Percentiles rank a stretch among this genome's conserved stretches.
These are phyloP conservation scores for slime mould (Dictyostelium discoideum) DNA, from an alignment of 78 protist genomes.

Conservation along the genomic window DNA sequence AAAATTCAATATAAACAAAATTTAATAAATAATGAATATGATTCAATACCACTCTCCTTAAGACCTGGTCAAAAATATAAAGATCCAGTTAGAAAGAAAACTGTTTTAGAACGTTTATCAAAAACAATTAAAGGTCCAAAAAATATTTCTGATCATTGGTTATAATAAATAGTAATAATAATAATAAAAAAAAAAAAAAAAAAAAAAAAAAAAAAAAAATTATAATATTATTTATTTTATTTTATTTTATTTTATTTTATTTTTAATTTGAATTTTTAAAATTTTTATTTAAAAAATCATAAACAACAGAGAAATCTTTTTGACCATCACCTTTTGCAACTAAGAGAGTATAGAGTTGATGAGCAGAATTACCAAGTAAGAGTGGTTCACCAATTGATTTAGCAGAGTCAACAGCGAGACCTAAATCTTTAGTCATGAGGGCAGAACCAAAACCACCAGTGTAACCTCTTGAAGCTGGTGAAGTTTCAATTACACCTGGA, in stretches of 20 bases:
- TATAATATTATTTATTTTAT: too few relatives aligned
- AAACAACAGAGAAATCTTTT: conserved; percentile 81
- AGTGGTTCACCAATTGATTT: conserved; percentile 72
- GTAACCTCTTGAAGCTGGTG: conserved; percentile 88
- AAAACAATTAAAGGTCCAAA: conserved; percentile 65
- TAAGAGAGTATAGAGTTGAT: conserved; percentile 71
- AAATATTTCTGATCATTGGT: conserved; percentile 72
- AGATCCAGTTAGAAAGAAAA: conserved; percentile 79
- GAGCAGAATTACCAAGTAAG: conserved; percentile 83
- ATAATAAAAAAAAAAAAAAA: not conserved
- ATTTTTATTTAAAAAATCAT: conserved; percentile 74
- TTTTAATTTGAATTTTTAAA: conserved; percentile 19
- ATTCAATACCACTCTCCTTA: conserved; percentile 28
- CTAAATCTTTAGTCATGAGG: conserved; percentile 95
- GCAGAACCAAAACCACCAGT: conserved; percentile 95
- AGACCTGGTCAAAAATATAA: conserved; percentile 70
- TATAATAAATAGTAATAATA: conserved; percentile 2
- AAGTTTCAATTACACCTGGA: conserved; percentile 93
- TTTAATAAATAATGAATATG: not conserved
- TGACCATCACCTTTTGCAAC: conserved; percentile 69
- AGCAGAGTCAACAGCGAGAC: conserved; percentile 92
- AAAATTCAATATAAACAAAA: conserved; percentile 46
- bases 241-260: not conserved
- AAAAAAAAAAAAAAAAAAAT: not conserved
- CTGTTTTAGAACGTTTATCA: conserved; percentile 36